These are phyloP conservation scores for Plasmodium blacklocki DNA, from an alignment of 169 alveolate genomes.

Conservation along the genomic window DNA sequence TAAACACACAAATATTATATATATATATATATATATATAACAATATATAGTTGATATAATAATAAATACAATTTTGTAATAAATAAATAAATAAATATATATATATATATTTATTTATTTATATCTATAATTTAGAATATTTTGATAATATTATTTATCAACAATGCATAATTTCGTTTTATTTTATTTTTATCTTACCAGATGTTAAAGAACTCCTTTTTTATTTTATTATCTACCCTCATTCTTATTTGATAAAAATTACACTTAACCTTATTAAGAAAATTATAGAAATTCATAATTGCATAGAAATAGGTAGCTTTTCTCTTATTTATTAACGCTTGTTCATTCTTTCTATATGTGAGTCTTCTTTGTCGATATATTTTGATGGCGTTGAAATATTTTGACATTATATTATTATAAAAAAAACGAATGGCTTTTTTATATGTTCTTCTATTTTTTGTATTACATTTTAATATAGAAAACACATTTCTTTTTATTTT, in stretches of 20 bases:
- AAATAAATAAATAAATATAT: too few species aligned
- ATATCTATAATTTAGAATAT: too few species aligned
- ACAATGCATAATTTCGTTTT: neutral
- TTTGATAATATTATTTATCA: neutral
- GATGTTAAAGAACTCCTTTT: slow-evolving; percentile 2
- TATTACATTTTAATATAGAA: slow-evolving; percentile 24
- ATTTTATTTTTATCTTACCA: slow-evolving; percentile 14
- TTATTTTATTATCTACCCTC: slow-evolving; percentile 6
- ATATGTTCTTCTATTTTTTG: slow-evolving; percentile 13
- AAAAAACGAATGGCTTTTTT: slow-evolving; percentile 27
- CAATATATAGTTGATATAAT: neutral
- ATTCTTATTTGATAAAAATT: slow-evolving; percentile 13
- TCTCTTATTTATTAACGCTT: neutral
- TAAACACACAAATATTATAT: neutral
- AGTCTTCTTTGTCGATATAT: neutral
- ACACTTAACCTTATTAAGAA: slow-evolving; percentile 18
- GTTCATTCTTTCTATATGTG: neutral
- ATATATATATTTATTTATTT: too few species aligned
- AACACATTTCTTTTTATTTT: slow-evolving; percentile 42
- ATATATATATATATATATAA: too few species aligned
- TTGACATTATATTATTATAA: neutral
- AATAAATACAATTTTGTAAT: neutral
- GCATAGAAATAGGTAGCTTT: slow-evolving; percentile 32
- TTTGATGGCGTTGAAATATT: slow-evolving; percentile 2
- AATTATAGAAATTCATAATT: slow-evolving; percentile 20